Conservation (phyloP, 2,329 filamentous ascomycete species). For the Leptographium lundbergii region DNA sequence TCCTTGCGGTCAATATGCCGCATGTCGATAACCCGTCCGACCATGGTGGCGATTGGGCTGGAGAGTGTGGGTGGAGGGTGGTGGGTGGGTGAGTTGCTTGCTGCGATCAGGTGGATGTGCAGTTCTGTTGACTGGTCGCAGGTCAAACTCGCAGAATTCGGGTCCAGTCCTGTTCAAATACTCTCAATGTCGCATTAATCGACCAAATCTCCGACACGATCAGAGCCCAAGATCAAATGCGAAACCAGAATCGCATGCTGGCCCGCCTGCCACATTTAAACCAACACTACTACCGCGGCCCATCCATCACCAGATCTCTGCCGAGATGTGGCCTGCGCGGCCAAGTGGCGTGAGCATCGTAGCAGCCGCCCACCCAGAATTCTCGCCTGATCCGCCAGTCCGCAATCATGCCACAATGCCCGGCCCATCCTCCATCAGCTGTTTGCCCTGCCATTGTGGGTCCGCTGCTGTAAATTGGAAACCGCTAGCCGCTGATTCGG, state of each 20-base stretch:
- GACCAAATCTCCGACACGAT: not conserved
- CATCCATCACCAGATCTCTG: not conserved
- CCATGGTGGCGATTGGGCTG: conserved; percentile 2
- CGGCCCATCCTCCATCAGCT: not conserved
- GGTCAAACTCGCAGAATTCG: too few relatives aligned
- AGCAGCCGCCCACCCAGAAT: not conserved
- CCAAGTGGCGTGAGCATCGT: conserved; percentile 1
- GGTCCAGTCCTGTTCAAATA: not conserved
- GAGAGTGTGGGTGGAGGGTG: too few relatives aligned
- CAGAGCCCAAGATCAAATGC: not conserved
- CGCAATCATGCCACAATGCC: not conserved
- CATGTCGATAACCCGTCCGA: conserved; percentile 10
- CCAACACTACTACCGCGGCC: not conserved
- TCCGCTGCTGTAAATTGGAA: not conserved
- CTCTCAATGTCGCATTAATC: not conserved
- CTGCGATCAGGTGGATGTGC: not conserved
- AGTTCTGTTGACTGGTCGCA: too few relatives aligned
- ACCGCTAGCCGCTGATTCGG: not conserved
- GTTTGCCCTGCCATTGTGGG: not conserved
- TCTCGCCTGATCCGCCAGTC: not conserved
- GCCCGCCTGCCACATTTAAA: not conserved
- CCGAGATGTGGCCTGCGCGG: not conserved
- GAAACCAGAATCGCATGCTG: not conserved
- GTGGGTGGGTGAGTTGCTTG: too few relatives aligned
- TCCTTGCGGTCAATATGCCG: conserved; percentile 58